Evolutionary conservation across 2,329 filamentous ascomycete genomes (phyloP), one percentile per base, ranked within the genome.

Genomic region (Beauveria bassiana): DNA sequence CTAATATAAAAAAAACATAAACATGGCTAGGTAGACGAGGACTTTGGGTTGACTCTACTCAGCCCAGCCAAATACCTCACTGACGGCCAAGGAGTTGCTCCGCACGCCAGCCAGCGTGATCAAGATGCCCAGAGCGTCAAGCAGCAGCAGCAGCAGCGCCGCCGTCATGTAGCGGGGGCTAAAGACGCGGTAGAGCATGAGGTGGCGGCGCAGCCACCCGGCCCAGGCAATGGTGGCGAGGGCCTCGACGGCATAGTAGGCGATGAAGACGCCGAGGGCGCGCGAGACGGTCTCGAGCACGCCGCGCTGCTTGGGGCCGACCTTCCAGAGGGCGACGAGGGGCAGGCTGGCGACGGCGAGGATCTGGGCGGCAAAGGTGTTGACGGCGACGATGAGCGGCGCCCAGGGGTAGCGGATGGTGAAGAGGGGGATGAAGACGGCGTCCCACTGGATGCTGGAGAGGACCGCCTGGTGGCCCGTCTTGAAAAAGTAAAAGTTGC

Each of bases 121-220:
- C 16, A 87, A 65, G 8, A 95, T 81, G 1, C 83, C 82, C 2
- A 95, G 81, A 4, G 96, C 65, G 70, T 98, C 93, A 10, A 96
- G 86, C 28, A 93, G 80, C 18, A 93, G 69, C 62, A 98, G 72
- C 55, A 89, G 82, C 3, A 83, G 75, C 0, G 86, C 87, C 0
- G 88, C 91, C 71, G 91, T 83, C 88, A 99, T 90, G 77, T 93
- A 99, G 31, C 93, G 79, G 52, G 95, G 95, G 75, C 84, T 88
- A 70, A 99, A 99, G 49, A 99, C 91, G 47, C 95, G 84, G 76
- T 95, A 99, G 34, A 99, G 82, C 95, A 99, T 99, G 65, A 99
- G 81, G 78, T 99, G 95, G 57, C 95, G 82, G 59, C 95, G 82
- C 69, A 99, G 76, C 77, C 91, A 87, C 1, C 90, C 93, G 0